These are phyloP conservation scores for Xerocomus alliaceus DNA, from an alignment of 1,284 basidiomycete species.

Conservation along the genomic window DNA sequence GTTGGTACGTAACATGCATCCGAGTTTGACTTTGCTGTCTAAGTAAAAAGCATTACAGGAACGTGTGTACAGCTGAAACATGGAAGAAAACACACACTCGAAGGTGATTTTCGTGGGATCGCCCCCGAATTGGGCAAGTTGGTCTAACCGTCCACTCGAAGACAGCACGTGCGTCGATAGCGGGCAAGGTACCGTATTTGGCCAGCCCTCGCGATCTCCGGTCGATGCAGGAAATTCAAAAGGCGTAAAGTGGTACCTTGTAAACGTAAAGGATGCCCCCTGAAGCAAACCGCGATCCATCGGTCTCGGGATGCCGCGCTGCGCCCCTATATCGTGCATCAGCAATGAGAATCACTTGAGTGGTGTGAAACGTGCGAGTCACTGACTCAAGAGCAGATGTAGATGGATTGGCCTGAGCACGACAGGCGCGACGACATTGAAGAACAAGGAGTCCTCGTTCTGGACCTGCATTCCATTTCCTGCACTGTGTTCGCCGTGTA, in stretches of 20 bases:
- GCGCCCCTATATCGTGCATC: background rate
- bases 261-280: background rate
- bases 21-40: background rate
- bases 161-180: background rate
- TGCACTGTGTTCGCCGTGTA: constrained; percentile 1
- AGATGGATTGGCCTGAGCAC: too few species aligned
- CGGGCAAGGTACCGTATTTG: background rate
- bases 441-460: background rate
- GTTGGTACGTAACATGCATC: background rate
- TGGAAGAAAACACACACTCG: background rate
- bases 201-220: constrained; percentile 3
- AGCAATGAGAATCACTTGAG: background rate
- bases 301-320: background rate
- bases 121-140: background rate
- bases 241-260: too few species aligned
- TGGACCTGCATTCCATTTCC: background rate
- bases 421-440: background rate
- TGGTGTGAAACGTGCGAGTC: background rate
- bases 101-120: background rate
- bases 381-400: too few species aligned
- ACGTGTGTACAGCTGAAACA: too few species aligned
- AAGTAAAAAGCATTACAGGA: background rate
- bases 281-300: background rate
- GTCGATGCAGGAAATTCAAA: background rate
- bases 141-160: background rate